Evolutionary conservation across 306 rosid genomes (phyloP).

Genomic region (Trifolium repens): DNA sequence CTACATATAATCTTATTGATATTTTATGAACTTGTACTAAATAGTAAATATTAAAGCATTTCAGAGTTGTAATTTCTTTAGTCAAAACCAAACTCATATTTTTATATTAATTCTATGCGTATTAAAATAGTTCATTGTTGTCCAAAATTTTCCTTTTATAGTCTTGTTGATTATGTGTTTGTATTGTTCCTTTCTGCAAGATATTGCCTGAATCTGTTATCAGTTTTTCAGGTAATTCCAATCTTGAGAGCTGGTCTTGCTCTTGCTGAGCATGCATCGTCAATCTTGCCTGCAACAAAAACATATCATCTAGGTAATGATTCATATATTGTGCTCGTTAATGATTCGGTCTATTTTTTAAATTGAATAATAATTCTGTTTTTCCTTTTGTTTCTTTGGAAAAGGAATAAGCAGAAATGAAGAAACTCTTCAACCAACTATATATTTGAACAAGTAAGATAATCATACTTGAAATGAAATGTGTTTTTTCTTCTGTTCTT

Average conservation of each 20-base stretch:
- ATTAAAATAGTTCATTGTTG: not conserved
- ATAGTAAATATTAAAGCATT: not conserved
- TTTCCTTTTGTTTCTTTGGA: conserved; percentile 40
- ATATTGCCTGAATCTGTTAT: conserved; percentile 40
- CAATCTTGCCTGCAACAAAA: conserved; percentile 83
- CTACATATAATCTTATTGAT: conserved; percentile 7
- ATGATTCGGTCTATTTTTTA: conserved; percentile 5
- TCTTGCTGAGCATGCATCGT: conserved; percentile 80
- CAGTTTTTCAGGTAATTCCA: conserved; percentile 75
- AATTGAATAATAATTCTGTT: conserved; percentile 13
- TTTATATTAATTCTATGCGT: not conserved
- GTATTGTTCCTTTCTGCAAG: conserved; percentile 35
- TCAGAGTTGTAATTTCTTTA: conserved; percentile 9
- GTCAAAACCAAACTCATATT: conserved; percentile 21
- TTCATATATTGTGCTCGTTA: conserved; percentile 14
- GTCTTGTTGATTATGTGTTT: conserved; percentile 9
- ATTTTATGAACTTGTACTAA: not conserved
- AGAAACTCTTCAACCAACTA: conserved; percentile 82
- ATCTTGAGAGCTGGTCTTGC: conserved; percentile 94
- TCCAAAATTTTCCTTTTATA: conserved; percentile 2
- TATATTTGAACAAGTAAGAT: conserved; percentile 91
- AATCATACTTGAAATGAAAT: conserved; percentile 19
- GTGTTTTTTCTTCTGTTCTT: not conserved
- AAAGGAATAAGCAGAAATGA: conserved; percentile 82
- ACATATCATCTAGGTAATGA: conserved; percentile 86